These are phyloP conservation scores for Phytopythium montanum DNA, from an alignment of 352 stramenopile species.

Conservation along the genomic window DNA sequence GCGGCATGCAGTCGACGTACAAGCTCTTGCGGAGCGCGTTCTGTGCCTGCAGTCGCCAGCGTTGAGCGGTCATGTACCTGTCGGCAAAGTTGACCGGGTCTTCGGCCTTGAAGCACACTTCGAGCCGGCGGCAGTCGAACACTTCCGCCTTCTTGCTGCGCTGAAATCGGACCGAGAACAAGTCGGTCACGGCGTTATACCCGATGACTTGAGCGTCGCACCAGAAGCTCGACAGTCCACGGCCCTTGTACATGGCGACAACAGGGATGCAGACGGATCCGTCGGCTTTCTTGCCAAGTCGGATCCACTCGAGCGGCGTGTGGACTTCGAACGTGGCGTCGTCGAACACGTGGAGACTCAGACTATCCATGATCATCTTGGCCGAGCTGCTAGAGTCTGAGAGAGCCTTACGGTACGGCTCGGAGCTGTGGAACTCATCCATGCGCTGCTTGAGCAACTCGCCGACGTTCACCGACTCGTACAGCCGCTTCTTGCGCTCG, in stretches of 20 bases:
- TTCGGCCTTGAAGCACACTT: slow-evolving; percentile 84
- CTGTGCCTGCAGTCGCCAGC: slow-evolving; percentile 54
- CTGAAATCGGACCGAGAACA: slow-evolving; percentile 62
- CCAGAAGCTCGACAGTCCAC: slow-evolving; percentile 60
- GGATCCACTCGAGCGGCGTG: slow-evolving; percentile 58
- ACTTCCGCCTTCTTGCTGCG: slow-evolving; percentile 60
- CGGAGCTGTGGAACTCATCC: slow-evolving; percentile 28
- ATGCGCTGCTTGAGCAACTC: slow-evolving; percentile 46
- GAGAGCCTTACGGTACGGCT: slow-evolving; percentile 32
- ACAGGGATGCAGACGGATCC: slow-evolving; percentile 63
- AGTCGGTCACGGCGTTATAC: slow-evolving; percentile 33
- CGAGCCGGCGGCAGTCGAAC: slow-evolving; percentile 42
- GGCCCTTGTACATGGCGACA: slow-evolving; percentile 62
- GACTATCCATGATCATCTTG: slow-evolving; percentile 47
- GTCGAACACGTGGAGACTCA: slow-evolving; percentile 74
- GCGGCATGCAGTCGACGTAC: slow-evolving; percentile 86
- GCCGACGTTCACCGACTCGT: slow-evolving; percentile 42
- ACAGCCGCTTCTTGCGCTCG: slow-evolving; percentile 59
- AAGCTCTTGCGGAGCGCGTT: slow-evolving; percentile 69
- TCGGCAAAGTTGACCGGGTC: slow-evolving; percentile 76
- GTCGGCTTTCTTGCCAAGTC: slow-evolving; percentile 39
- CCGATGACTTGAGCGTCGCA: slow-evolving; percentile 54
- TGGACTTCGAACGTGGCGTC: slow-evolving; percentile 81
- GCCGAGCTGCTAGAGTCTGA: slow-evolving; percentile 45
- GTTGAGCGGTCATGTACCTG: slow-evolving; percentile 59